These are phyloP conservation scores for Coelastrella sp. DNA, from an alignment of 139 green algal genomes.

Conservation along the genomic window DNA sequence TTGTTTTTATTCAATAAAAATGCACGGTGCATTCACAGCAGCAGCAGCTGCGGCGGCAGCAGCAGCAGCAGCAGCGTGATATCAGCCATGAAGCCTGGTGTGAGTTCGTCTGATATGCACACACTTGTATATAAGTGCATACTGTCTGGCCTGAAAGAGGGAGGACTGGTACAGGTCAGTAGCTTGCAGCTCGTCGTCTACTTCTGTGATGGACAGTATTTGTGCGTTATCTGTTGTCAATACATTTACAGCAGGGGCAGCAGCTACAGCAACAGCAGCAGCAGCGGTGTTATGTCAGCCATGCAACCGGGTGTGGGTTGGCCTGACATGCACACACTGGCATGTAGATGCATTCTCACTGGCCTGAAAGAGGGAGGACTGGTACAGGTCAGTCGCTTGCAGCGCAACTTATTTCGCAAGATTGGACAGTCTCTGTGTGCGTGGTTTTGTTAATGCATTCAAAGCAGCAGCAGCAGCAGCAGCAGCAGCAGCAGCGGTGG, in stretches of 20 bases:
- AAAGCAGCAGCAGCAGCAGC: not conserved
- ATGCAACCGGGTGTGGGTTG: slow-evolving; percentile 82
- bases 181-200: not conserved
- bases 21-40: not conserved
- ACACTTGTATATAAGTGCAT: slow-evolving; percentile 84
- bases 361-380: slow-evolving; percentile 73
- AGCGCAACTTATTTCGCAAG: too few relatives aligned
- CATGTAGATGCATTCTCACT: slow-evolving; percentile 81
- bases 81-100: slow-evolving; percentile 57
- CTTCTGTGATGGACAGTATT: too few relatives aligned
- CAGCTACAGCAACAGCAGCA: too few relatives aligned
- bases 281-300: slow-evolving; percentile 35
- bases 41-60: slow-evolving; percentile 68
- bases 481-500: slow-evolving; percentile 57
- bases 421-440: too few relatives aligned
- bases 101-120: slow-evolving; percentile 68
- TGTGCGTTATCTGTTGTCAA: too few relatives aligned
- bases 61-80: slow-evolving; percentile 71
- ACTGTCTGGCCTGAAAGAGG: slow-evolving; percentile 72
- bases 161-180: slow-evolving; percentile 57
- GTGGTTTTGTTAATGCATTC: too few relatives aligned
- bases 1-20: too few relatives aligned
- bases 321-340: slow-evolving; percentile 78
- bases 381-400: not conserved
- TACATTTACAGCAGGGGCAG: not conserved